A percentile compares a stretch with the other conserved stretches of the same genome.
These are phyloP conservation scores for Lasiosphaeriaceae sp. DNA, from an alignment of 495 filamentous ascomycete genomes.

Conservation along the genomic window DNA sequence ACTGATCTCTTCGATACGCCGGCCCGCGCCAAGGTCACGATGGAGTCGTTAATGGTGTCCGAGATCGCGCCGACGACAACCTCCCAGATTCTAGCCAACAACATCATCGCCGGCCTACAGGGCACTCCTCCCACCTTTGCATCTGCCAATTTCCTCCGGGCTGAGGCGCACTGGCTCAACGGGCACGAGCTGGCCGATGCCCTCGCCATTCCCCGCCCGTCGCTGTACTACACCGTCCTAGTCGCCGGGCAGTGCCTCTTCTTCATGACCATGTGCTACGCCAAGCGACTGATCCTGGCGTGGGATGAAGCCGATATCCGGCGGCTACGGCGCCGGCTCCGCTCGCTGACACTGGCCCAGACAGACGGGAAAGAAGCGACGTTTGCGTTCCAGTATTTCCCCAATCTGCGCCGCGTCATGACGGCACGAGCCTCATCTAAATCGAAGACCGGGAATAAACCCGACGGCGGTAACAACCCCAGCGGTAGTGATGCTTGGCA, in stretches of 20 bases:
- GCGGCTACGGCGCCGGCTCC: conserved; percentile 6
- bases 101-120: conserved; percentile 66
- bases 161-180: conserved; percentile 66
- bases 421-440: too few relatives aligned
- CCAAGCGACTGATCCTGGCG: conserved; percentile 49
- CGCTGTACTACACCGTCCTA: conserved; percentile 54
- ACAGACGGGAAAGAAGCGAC: conserved; percentile 34
- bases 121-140: conserved; percentile 60
- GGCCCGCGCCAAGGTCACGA: conserved; percentile 51
- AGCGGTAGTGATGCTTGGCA: background rate
- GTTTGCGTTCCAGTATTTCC: conserved; percentile 66
- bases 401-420: conserved; percentile 26
- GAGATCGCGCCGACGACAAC: conserved; percentile 62
- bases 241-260: conserved; percentile 67
- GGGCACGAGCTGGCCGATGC: conserved; percentile 57
- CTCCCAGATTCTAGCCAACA: conserved; percentile 62
- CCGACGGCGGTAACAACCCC: too few relatives aligned
- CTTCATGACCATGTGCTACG: conserved; percentile 53
- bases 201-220: conserved; percentile 55
- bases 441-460: too few relatives aligned
- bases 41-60: conserved; percentile 60
- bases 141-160: conserved; percentile 59
- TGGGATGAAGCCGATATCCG: conserved; percentile 58
- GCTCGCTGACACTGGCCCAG: conserved; percentile 1
- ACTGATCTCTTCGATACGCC: conserved; percentile 53